A percentile compares a stretch with the other conserved stretches of the same genome.
These are phyloP conservation scores for Ilyonectria mors-panacis DNA, from an alignment of 2,329 filamentous ascomycete species.

Conservation along the genomic window DNA sequence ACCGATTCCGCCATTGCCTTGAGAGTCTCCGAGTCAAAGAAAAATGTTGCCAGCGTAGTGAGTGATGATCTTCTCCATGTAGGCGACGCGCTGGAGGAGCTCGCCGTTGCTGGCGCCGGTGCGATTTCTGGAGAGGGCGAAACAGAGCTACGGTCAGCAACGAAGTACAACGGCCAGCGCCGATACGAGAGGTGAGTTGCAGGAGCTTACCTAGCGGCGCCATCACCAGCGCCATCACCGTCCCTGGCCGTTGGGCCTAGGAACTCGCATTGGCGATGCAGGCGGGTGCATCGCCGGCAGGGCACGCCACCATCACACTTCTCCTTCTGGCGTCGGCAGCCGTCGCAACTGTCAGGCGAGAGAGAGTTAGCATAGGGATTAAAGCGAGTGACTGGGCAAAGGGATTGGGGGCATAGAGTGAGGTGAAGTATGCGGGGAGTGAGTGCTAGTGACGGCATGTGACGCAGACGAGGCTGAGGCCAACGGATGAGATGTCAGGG, in stretches of 20 bases:
- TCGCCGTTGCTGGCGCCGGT: conserved; percentile 43
- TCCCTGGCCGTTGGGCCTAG: conserved; percentile 53
- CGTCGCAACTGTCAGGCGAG: conserved; percentile 61
- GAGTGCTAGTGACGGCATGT: conserved; percentile 7
- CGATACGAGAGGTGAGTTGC: not conserved
- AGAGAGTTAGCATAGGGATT: conserved; percentile 1
- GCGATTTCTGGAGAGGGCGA: conserved; percentile 38
- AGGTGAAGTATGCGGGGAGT: not conserved
- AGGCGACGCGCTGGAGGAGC: conserved; percentile 45
- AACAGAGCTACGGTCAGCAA: conserved; percentile 31
- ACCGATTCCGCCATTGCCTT: conserved; percentile 60
- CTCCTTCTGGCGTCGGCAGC: conserved; percentile 69
- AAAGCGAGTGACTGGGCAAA: not conserved
- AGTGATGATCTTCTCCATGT: conserved; percentile 64
- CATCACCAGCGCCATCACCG: conserved; percentile 46
- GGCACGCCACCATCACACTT: conserved; percentile 70
- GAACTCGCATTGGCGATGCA: conserved; percentile 66
- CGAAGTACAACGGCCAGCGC: not conserved
- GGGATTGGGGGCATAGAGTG: conserved; percentile 1
- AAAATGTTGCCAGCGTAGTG: conserved; percentile 62
- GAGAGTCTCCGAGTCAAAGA: conserved; percentile 49
- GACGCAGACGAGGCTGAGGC: conserved; percentile 12
- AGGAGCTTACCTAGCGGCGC: conserved; percentile 37
- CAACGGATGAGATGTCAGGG: not conserved
- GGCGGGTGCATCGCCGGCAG: conserved; percentile 66